A percentile compares a stretch with the other conserved stretches of the same genome.
These are phyloP conservation scores for Larix kaempferi DNA, from an alignment of 75 land plant species.

Conservation along the genomic window DNA sequence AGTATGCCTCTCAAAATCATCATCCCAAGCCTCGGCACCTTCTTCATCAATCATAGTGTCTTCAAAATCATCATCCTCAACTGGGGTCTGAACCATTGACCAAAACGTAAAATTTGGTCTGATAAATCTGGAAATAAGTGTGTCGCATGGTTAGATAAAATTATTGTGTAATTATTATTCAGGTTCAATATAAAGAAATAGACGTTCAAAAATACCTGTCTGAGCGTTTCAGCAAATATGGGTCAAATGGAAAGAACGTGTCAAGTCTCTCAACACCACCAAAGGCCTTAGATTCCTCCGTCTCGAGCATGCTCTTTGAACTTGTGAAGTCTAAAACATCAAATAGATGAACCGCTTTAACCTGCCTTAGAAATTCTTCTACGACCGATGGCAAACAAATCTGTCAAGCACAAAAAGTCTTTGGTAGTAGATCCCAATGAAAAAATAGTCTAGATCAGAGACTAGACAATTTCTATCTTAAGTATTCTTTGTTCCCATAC, in stretches of 20 bases:
- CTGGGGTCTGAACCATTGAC: constrained; percentile 65
- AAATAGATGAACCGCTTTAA: constrained; percentile 57
- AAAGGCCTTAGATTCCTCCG: constrained; percentile 50
- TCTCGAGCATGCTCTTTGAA: constrained; percentile 31
- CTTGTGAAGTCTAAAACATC: constrained; percentile 18
- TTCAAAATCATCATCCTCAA: constrained; percentile 31
- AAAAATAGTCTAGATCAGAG: not conserved
- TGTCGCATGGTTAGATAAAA: not conserved
- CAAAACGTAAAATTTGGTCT: constrained; percentile 73
- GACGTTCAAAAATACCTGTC: constrained; percentile 50
- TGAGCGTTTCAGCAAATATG: constrained; percentile 65
- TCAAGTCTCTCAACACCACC: constrained; percentile 88
- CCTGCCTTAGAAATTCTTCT: constrained; percentile 74
- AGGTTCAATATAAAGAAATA: not conserved
- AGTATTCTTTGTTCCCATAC: constrained; percentile 18
- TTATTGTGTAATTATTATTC: too few relatives aligned
- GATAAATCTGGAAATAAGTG: constrained; percentile 53
- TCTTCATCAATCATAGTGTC: constrained; percentile 15
- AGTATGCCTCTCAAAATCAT: not conserved
- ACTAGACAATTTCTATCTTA: not conserved
- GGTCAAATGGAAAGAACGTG: constrained; percentile 99
- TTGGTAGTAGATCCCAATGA: not conserved
- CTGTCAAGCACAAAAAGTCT: constrained; percentile 24
- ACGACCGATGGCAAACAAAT: constrained; percentile 93
- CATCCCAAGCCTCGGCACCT: constrained; percentile 22